These are phyloP conservation scores for Ministeria vibrans DNA, from an alignment of 78 protist genomes.

Conservation along the genomic window DNA sequence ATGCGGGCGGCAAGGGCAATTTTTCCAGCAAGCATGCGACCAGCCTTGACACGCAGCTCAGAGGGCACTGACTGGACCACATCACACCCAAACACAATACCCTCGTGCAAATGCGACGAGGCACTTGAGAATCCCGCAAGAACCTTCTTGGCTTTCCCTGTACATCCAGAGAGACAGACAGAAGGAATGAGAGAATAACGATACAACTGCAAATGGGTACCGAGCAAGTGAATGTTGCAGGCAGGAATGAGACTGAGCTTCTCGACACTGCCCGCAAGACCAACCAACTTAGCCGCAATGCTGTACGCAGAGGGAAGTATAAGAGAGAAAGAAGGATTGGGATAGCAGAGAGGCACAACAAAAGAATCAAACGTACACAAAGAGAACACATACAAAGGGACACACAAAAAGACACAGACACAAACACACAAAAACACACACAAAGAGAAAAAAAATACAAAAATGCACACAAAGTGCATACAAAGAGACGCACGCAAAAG, in stretches of 20 bases:
- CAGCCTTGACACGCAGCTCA: background rate
- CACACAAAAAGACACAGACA: too few relatives aligned
- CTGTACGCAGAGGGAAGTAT: too few relatives aligned
- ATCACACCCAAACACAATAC: constrained; percentile 50
- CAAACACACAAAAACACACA: too few relatives aligned
- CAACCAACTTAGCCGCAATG: constrained; percentile 70
- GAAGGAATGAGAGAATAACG: background rate
- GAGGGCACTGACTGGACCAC: constrained; percentile 4
- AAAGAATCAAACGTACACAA: too few relatives aligned
- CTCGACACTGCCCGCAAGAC: constrained; percentile 66
- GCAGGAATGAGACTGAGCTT: constrained; percentile 64
- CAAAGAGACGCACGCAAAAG: too few relatives aligned
- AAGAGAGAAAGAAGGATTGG: too few relatives aligned
- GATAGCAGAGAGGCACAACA: too few relatives aligned
- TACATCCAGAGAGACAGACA: constrained; percentile 14
- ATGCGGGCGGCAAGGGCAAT: constrained; percentile 20
- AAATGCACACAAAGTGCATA: too few relatives aligned
- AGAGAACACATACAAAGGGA: too few relatives aligned
- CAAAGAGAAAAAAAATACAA: too few relatives aligned
- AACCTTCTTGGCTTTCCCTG: constrained; percentile 16
- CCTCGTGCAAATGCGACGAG: constrained; percentile 39
- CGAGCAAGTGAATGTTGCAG: constrained; percentile 45
- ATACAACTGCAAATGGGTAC: background rate
- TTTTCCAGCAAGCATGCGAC: constrained; percentile 14
- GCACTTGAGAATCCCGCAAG: constrained; percentile 54